These are phyloP conservation scores for Pseudonitzschia multiseries DNA, from an alignment of 108 stramenopile genomes.

Conservation along the genomic window DNA sequence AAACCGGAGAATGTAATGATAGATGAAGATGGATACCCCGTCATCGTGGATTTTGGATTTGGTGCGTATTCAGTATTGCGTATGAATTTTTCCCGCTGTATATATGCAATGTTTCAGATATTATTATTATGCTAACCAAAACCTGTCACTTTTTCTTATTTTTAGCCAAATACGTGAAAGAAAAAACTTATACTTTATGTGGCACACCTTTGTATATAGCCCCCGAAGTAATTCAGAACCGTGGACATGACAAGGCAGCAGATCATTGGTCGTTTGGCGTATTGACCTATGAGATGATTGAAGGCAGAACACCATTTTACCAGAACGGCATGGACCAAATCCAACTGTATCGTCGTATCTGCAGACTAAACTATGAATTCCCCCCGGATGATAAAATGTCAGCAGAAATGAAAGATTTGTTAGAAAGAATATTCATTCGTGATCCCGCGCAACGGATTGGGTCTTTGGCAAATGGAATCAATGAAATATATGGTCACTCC, in stretches of 20 bases:
- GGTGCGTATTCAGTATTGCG: no score
- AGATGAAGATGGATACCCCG: conserved; percentile 74
- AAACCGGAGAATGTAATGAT: conserved; percentile 87
- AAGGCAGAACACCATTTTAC: conserved; percentile 79
- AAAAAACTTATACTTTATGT: conserved; percentile 86
- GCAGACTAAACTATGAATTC: conserved; percentile 63
- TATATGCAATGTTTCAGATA: not conserved
- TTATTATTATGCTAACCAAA: not conserved
- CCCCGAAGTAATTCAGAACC: conserved; percentile 89
- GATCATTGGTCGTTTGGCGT: conserved; percentile 95
- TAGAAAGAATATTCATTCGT: conserved; percentile 51
- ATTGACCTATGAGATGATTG: conserved; percentile 89
- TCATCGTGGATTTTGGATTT: conserved; percentile 91
- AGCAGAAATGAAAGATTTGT: conserved; percentile 45
- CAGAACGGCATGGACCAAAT: conserved; percentile 79
- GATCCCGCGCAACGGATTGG: conserved; percentile 68
- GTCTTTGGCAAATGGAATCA: conserved; percentile 53
- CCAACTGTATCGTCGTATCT: conserved; percentile 79
- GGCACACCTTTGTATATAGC: conserved; percentile 88
- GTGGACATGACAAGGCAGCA: conserved; percentile 91
- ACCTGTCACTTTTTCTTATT: not conserved
- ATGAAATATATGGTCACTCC: conserved; percentile 63
- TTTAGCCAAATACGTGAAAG: conserved; percentile 53
- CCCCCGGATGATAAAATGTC: conserved; percentile 34
- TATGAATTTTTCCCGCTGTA: conserved; percentile 15